A percentile compares a stretch with the other conserved stretches of the same genome.
phyloP scores from a whole-genome alignment of 2,329 filamentous ascomycete species.

The Boeremia lycopersici region DNA sequence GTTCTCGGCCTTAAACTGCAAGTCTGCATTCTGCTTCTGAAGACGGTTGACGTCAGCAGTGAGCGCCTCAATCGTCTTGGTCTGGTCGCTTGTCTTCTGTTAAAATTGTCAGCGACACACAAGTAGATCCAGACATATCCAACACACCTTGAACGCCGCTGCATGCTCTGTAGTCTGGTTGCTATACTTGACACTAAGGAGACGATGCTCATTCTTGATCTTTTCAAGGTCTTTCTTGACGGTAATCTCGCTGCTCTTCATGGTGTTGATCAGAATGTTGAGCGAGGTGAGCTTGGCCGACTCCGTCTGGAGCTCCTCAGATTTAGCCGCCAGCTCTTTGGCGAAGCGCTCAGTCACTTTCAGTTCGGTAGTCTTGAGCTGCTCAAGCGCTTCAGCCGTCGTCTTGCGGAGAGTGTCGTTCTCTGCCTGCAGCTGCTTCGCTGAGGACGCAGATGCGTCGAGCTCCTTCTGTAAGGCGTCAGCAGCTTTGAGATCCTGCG shows the following conservation, averaged over 20 bases:
- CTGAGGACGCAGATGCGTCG: conserved; percentile 18
- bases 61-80: conserved; percentile 25
- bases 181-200: conserved; percentile 27
- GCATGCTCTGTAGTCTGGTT: conserved; percentile 31
- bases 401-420: conserved; percentile 22
- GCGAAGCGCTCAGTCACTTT: conserved; percentile 21
- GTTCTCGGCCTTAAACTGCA: conserved; percentile 21
- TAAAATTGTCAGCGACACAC: neutral
- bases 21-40: conserved; percentile 22
- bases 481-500: conserved; percentile 12
- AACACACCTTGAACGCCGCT: conserved; percentile 26
- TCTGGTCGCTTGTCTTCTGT: conserved; percentile 25
- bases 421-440: conserved; percentile 25
- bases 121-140: no score
- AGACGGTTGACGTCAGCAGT: conserved; percentile 14
- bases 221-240: conserved; percentile 27
- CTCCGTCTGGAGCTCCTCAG: conserved; percentile 28
- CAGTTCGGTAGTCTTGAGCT: conserved; percentile 23
- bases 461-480: conserved; percentile 26
- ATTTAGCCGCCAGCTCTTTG: conserved; percentile 23
- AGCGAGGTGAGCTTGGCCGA: conserved; percentile 25
- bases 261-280: conserved; percentile 16
- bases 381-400: conserved; percentile 20
- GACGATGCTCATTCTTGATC: conserved; percentile 23
- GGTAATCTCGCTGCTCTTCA: conserved; percentile 20